Percentiles rank a stretch among this genome's conserved stretches.
These are phyloP conservation scores for Cryptococcus sp. DNA, from an alignment of 1,284 basidiomycete genomes.

Conservation along the genomic window DNA sequence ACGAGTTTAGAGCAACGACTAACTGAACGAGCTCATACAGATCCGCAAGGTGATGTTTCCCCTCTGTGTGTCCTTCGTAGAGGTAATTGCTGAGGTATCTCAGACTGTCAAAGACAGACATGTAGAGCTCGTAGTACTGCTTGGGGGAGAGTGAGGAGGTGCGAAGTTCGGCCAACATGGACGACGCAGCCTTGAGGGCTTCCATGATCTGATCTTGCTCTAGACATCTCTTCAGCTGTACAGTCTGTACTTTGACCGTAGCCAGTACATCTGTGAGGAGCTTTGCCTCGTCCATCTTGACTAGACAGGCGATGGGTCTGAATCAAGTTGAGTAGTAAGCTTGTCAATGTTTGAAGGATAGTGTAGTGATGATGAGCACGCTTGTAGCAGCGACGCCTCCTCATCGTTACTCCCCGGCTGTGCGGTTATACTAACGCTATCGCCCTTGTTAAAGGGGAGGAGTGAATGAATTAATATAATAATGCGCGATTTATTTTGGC, in stretches of 20 bases:
- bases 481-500: too few species aligned
- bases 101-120: conserved; percentile 93
- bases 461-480: too few species aligned
- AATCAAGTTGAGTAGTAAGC: too few species aligned
- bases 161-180: conserved; percentile 91
- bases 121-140: conserved; percentile 96
- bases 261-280: conserved; percentile 45
- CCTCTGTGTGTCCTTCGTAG: conserved; percentile 85
- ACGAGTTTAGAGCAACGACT: conserved; percentile 12
- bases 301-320: too few species aligned
- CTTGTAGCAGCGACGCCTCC: too few species aligned
- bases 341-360: too few species aligned
- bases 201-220: conserved; percentile 96
- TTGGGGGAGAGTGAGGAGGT: conserved; percentile 90
- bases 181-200: conserved; percentile 88
- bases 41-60: conserved; percentile 90
- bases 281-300: conserved; percentile 43
- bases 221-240: conserved; percentile 89
- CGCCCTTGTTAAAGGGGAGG: too few species aligned
- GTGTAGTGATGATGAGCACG: too few species aligned
- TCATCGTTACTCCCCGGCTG: too few species aligned
- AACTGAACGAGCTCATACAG: conserved; percentile 97
- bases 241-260: conserved; percentile 87
- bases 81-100: conserved; percentile 91
- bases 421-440: too few species aligned